Evolutionary conservation across 108 stramenopile species (phyloP), one percentile per base, ranked within the genome.

Genomic region (Aurantiochytrium sp.): DNA sequence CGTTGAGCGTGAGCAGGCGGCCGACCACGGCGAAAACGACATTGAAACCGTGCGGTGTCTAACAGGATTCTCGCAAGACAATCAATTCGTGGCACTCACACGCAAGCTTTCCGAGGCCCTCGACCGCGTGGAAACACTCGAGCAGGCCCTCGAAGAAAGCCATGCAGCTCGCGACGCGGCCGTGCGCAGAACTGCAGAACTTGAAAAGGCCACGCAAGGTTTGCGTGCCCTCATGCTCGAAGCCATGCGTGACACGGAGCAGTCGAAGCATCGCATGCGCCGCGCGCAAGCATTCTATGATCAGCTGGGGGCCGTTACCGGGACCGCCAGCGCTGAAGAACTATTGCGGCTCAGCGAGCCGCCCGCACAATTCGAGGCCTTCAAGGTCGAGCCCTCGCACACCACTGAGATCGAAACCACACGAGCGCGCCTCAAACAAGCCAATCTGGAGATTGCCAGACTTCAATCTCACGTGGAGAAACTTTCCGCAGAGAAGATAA

Each of bases 401-500:
- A 45, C 76, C 19, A 83, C 76, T 0, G 76, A 83, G 51, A 43
- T 83, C n/a, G 76, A 83, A 83, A 83, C 76, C n/a, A 83, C 76
- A 43, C 44, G 49, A 45, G 76, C 76, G n/a, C 45, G 76, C 12
- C 51, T 83, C 49, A 47, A 53, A 23, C 76, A 83, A 23, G 76
- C 76, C 51, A 10, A 8, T 6, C 6, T 83, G 8, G 76, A 83
- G 14, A 83, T 83, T 4, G 28, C 12, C 23, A 83, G 23, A 23
- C 76, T 83, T 23, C 76, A 83, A 35, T 45, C 45, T 45, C 45
- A 45, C 45, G 18, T 83, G 76, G 76, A 83, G 2, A 83, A 83
- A 83, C 6, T 83, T 6, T 53, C 76, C 0, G 51, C 12, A 25
- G 25, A 53, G n/a, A 83, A 83, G 2, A 23, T 53, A 6, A 47